phyloP scores from a whole-genome alignment of 2,329 filamentous ascomycete genomes.

The Keithomyces neogunnii region DNA sequence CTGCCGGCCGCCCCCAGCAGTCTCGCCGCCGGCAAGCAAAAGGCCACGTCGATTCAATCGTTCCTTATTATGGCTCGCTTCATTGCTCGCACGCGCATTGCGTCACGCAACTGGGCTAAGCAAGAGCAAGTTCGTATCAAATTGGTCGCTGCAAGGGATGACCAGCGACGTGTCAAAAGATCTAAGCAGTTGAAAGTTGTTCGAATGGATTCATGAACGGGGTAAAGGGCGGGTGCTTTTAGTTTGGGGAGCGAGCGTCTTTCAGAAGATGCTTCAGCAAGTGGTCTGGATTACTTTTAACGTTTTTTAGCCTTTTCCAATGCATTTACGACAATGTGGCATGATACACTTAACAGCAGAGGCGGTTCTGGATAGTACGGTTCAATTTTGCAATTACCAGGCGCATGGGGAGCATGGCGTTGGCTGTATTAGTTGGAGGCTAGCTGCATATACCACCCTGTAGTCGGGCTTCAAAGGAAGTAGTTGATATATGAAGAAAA shows the following conservation, averaged over 20 bases:
- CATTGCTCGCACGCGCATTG: constrained; percentile 40
- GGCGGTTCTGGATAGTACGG: neutral
- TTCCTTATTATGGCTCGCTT: constrained; percentile 43
- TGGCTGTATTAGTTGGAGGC: neutral
- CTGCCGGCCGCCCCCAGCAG: constrained; percentile 16
- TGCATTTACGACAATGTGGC: neutral
- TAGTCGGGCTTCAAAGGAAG: neutral
- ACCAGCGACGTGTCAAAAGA: constrained; percentile 35
- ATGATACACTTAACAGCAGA: neutral
- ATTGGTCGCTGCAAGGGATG: constrained; percentile 41
- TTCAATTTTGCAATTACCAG: neutral
- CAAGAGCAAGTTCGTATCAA: constrained; percentile 42
- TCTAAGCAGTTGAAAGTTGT: constrained; percentile 32
- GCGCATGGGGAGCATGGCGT: neutral
- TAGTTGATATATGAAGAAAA: too few species aligned
- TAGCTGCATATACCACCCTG: neutral
- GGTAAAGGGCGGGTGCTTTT: neutral
- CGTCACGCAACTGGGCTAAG: constrained; percentile 39
- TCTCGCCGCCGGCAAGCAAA: constrained; percentile 9
- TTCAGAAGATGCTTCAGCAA: neutral
- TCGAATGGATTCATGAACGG: constrained; percentile 12
- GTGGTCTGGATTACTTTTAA: neutral
- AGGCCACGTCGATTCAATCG: constrained; percentile 29
- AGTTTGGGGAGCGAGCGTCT: neutral
- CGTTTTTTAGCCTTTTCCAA: neutral